Percentiles rank a stretch among this genome's conserved stretches.
phyloP scores from a whole-genome alignment of 257 asterid species.

The Misopates orontium region DNA sequence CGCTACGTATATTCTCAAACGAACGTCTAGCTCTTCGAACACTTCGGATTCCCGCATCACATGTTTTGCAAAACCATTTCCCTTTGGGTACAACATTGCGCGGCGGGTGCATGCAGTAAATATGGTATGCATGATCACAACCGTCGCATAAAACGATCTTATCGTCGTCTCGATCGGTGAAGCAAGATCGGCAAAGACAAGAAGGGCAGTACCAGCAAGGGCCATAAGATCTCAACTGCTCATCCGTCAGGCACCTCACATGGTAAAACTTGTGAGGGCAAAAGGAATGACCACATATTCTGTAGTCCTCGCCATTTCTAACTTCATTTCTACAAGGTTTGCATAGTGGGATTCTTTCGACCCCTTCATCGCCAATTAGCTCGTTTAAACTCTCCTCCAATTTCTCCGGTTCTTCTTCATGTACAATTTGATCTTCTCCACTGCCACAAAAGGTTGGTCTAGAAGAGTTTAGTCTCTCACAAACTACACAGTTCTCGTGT shows the following conservation, averaged over 20 bases:
- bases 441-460: slow-evolving; percentile 30
- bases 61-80: slow-evolving; percentile 75
- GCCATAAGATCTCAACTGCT: slow-evolving; percentile 58
- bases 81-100: slow-evolving; percentile 56
- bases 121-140: slow-evolving; percentile 85
- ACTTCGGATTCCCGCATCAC: slow-evolving; percentile 51
- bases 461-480: slow-evolving; percentile 56
- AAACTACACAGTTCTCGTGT: slow-evolving; percentile 74
- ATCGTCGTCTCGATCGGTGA: slow-evolving; percentile 68
- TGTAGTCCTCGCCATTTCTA: slow-evolving; percentile 43
- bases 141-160: slow-evolving; percentile 87
- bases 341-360: slow-evolving; percentile 41
- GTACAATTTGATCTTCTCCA: slow-evolving; percentile 39
- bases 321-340: slow-evolving; percentile 58
- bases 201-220: slow-evolving; percentile 91
- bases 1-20: slow-evolving; percentile 41
- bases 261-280: slow-evolving; percentile 88
- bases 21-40: slow-evolving; percentile 49
- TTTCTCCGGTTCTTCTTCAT: slow-evolving; percentile 37
- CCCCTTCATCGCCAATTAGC: slow-evolving; percentile 37
- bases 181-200: slow-evolving; percentile 80
- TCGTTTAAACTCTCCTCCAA: slow-evolving; percentile 65
- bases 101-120: slow-evolving; percentile 81
- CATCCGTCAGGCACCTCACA: slow-evolving; percentile 61
- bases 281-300: slow-evolving; percentile 67